Conservation (phyloP, 345 rosid genomes). For the Ceriops decandra region DNA sequence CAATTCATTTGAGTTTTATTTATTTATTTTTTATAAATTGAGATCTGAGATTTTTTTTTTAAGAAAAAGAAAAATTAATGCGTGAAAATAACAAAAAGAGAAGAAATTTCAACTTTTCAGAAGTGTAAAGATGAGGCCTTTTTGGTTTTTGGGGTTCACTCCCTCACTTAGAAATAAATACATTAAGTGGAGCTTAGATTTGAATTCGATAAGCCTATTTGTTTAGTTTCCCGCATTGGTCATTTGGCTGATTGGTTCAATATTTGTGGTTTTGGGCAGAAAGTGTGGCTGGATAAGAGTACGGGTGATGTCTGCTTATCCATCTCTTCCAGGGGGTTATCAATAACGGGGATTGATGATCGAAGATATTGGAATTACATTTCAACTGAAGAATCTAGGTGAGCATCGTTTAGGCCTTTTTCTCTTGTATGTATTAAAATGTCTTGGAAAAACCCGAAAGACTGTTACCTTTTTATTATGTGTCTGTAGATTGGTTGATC, state of each 20-base stretch:
- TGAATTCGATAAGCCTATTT: neutral
- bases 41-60: too few relatives aligned
- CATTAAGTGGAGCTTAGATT: neutral
- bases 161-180: neutral
- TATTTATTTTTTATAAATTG: too few relatives aligned
- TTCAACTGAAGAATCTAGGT: constrained; percentile 86
- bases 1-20: too few relatives aligned
- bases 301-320: constrained; percentile 66
- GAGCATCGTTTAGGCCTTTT: constrained; percentile 18
- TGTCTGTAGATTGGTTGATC: constrained; percentile 26
- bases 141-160: neutral
- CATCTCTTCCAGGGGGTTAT: constrained; percentile 60
- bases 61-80: neutral
- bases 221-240: neutral
- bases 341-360: constrained; percentile 84
- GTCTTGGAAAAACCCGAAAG: constrained; percentile 6
- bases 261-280: constrained; percentile 41
- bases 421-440: neutral
- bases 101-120: neutral
- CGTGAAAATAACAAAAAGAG: neutral
- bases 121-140: neutral
- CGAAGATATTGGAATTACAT: constrained; percentile 89
- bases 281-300: constrained; percentile 74
- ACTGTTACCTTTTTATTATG: constrained; percentile 20
- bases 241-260: constrained; percentile 14